A percentile compares a stretch with the other conserved stretches of the same genome.
These are phyloP conservation scores for Gymnopilus junonius DNA, from an alignment of 768 basidiomycete genomes.

Conservation along the genomic window DNA sequence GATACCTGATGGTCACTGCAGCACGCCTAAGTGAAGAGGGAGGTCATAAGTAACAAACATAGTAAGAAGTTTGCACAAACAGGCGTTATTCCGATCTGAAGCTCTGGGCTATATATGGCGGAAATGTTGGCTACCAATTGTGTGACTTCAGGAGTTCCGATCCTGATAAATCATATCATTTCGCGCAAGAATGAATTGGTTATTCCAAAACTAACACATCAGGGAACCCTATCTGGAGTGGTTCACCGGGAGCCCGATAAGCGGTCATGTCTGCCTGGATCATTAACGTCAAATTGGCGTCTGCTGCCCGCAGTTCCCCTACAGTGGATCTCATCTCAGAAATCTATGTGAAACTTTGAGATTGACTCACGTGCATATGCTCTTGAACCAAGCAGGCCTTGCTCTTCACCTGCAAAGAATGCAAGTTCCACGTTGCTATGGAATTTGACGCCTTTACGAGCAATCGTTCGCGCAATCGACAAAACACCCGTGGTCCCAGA, in stretches of 20 bases:
- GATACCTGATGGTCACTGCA: conserved; percentile 89
- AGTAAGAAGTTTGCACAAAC: conserved; percentile 37
- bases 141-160: conserved; percentile 77
- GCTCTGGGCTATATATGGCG: conserved; percentile 79
- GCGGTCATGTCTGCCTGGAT: conserved; percentile 94
- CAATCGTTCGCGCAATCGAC: conserved; percentile 78
- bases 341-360: neutral
- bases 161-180: conserved; percentile 44
- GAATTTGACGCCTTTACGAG: conserved; percentile 68
- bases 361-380: conserved; percentile 74
- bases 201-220: conserved; percentile 47
- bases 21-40: conserved; percentile 60
- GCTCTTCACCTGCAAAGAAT: conserved; percentile 91
- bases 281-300: conserved; percentile 79
- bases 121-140: conserved; percentile 79
- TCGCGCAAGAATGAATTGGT: neutral
- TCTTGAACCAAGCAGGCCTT: conserved; percentile 79
- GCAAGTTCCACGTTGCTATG: conserved; percentile 78
- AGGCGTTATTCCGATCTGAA: conserved; percentile 68
- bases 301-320: conserved; percentile 62
- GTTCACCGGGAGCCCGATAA: conserved; percentile 80
- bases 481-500: conserved; percentile 73
- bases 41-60: neutral
- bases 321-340: conserved; percentile 1
- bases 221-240: conserved; percentile 83